Conservation (phyloP, 495 filamentous ascomycete species). For the Penicillium antarcticum region DNA sequence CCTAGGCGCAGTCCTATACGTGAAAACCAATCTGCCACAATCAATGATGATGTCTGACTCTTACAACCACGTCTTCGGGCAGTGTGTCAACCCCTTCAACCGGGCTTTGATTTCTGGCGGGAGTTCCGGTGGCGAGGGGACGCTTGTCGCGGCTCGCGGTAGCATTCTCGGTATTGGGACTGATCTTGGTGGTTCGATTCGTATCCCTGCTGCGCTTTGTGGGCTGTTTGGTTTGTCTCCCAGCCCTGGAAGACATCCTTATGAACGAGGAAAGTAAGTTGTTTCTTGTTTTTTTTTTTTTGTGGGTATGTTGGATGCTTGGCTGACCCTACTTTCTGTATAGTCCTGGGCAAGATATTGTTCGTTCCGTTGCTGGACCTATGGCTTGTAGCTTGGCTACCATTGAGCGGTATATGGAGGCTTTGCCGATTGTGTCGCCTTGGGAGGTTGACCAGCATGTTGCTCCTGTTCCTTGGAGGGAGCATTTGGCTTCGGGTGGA, state of each 20-base stretch:
- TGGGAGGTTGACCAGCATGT: conserved; percentile 35
- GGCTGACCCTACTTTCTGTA: neutral
- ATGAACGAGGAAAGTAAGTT: conserved; percentile 40
- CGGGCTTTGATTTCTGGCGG: conserved; percentile 56
- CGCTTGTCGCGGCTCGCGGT: conserved; percentile 57
- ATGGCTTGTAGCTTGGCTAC: conserved; percentile 23
- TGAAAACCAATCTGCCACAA: conserved; percentile 62
- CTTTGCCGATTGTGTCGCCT: conserved; percentile 18
- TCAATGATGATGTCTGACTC: conserved; percentile 59
- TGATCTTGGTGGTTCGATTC: conserved; percentile 67
- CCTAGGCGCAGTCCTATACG: conserved; percentile 53
- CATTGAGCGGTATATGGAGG: conserved; percentile 32
- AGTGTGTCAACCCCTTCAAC: conserved; percentile 57
- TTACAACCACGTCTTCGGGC: conserved; percentile 42
- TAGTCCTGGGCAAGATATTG: conserved; percentile 30
- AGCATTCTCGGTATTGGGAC: conserved; percentile 64
- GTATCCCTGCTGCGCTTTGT: conserved; percentile 60
- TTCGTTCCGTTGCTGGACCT: conserved; percentile 30
- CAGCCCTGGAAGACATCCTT: conserved; percentile 55
- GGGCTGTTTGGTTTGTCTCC: conserved; percentile 66
- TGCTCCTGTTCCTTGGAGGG: conserved; percentile 44
- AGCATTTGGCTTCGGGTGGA: conserved; percentile 20
- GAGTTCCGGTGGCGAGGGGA: conserved; percentile 64
- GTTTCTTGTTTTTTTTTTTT: neutral
- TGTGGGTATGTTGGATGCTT: neutral